These are phyloP conservation scores for Ustilaginoidea virens DNA, from an alignment of 2,329 filamentous ascomycete genomes.

Conservation along the genomic window DNA sequence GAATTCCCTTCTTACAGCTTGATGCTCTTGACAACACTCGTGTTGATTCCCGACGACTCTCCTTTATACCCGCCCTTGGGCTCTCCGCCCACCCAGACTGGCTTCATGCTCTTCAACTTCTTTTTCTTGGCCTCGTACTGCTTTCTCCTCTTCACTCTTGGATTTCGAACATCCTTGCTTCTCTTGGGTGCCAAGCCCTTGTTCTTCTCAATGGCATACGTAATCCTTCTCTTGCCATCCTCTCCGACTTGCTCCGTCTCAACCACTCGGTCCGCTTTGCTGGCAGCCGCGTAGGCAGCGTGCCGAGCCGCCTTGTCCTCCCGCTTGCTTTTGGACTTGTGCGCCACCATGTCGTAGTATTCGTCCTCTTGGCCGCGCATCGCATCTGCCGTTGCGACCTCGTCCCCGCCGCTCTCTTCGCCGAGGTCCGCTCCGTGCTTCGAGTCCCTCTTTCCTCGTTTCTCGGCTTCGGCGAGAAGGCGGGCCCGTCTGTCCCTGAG, in stretches of 20 bases:
- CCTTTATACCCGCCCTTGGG: slow-evolving; percentile 76
- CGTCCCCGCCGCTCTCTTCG: slow-evolving; percentile 54
- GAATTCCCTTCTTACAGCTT: slow-evolving; percentile 51
- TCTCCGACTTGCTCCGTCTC: slow-evolving; percentile 55
- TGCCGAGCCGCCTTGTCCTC: slow-evolving; percentile 50
- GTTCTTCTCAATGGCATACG: slow-evolving; percentile 92
- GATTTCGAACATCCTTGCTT: slow-evolving; percentile 90
- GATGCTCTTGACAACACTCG: slow-evolving; percentile 78
- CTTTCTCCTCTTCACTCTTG: slow-evolving; percentile 94
- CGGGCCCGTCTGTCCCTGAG: slow-evolving; percentile 73
- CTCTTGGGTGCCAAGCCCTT: slow-evolving; percentile 81
- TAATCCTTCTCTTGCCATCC: slow-evolving; percentile 85
- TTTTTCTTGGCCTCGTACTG: slow-evolving; percentile 95
- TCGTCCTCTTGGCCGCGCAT: slow-evolving; percentile 49
- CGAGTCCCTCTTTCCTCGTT: slow-evolving; percentile 53
- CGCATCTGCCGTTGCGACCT: slow-evolving; percentile 34
- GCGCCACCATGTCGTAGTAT: slow-evolving; percentile 82
- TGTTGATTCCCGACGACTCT: slow-evolving; percentile 92
- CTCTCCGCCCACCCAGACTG: slow-evolving; percentile 74
- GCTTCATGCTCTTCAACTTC: slow-evolving; percentile 79
- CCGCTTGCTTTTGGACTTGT: slow-evolving; percentile 52
- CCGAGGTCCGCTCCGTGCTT: slow-evolving; percentile 51
- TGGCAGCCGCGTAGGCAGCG: slow-evolving; percentile 42
- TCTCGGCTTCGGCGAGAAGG: slow-evolving; percentile 77
- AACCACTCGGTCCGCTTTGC: slow-evolving; percentile 46